Percentiles rank a stretch among this genome's conserved stretches.
phyloP scores from a whole-genome alignment of 108 stramenopile species.

The Stephanodiscus triporus region DNA sequence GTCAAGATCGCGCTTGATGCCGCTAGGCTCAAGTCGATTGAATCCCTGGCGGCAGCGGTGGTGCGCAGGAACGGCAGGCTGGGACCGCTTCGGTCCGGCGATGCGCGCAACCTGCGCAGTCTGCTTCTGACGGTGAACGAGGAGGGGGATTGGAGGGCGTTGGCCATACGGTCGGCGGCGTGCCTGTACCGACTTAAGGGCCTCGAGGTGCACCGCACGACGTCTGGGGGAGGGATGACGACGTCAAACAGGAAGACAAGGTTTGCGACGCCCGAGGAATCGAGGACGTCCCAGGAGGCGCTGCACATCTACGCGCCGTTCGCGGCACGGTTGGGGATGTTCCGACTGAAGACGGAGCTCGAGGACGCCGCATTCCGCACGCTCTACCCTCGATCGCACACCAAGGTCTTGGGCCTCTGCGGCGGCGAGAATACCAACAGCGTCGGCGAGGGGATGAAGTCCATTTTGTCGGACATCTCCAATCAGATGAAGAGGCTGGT shows the following conservation, averaged over 20 bases:
- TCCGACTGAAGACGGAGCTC: constrained; percentile 85
- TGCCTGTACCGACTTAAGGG: constrained; percentile 75
- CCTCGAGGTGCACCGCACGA: constrained; percentile 28
- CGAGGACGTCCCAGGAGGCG: constrained; percentile 72
- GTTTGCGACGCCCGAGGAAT: constrained; percentile 39
- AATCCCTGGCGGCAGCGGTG: constrained; percentile 50
- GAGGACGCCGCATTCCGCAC: constrained; percentile 85
- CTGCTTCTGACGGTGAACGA: constrained; percentile 62
- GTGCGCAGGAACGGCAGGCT: constrained; percentile 34
- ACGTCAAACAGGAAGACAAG: neutral
- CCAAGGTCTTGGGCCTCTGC: constrained; percentile 52
- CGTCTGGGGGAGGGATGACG: neutral
- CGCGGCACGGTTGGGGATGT: constrained; percentile 82
- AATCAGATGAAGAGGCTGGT: constrained; percentile 62
- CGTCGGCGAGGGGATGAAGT: constrained; percentile 60
- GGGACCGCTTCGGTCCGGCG: constrained; percentile 13
- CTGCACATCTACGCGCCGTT: constrained; percentile 83
- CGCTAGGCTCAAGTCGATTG: constrained; percentile 69
- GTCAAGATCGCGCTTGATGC: constrained; percentile 70
- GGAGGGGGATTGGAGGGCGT: constrained; percentile 82
- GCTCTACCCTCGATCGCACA: constrained; percentile 69
- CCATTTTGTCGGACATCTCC: constrained; percentile 61
- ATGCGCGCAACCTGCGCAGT: constrained; percentile 62
- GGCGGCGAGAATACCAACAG: constrained; percentile 28
- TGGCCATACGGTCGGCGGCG: constrained; percentile 83